Evolutionary conservation across 139 green algal genomes (phyloP), one percentile per base, ranked within the genome.

Genomic region (Closterium sp.): DNA sequence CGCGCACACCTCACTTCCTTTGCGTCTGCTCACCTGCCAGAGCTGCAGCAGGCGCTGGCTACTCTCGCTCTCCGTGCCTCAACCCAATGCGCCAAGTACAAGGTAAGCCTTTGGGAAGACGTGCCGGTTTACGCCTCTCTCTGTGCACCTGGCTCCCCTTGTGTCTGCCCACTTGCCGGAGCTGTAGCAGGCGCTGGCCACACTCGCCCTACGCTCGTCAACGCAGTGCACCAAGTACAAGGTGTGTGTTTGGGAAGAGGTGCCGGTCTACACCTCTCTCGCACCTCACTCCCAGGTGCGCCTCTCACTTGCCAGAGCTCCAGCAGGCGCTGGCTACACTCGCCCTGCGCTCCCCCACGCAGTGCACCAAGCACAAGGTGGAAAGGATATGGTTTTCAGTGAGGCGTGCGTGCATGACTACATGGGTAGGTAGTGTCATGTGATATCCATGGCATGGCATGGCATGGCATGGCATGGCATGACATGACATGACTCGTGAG

Each of bases 261-360:
- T n/a, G n/a, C n/a, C n/a, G n/a, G n/a, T n/a, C n/a, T n/a, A n/a
- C n/a, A n/a, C n/a, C n/a, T n/a, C n/a, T n/a, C n/a, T n/a, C n/a
- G n/a, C n/a, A n/a, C n/a, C n/a, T n/a, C n/a, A n/a, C n/a, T n/a
- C n/a, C n/a, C n/a, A n/a, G n/a, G n/a, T n/a, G n/a, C 7, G 34
- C 86, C 25, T 90, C 91, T 33, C 89, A 97, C 93, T 93, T 97
- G 95, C 86, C 90, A 33, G 97, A 98, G 84, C 90, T 99, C 88
- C 97, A 99, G 95, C 95, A 95, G n/a, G 96, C 96, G 8, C 94
- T 98, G 34, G 96, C 96, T 9, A 92, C 95, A 21, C 93, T 99
- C 19, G 97, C 95, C 0, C 97, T 99, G 91, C 90, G 87, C 69
- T 92, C 90, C 0, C 88, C 91, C 89, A 96, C 96, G 4, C 34